Evolutionary conservation across 78 protist genomes (phyloP), one percentile per base, ranked within the genome.

Genomic region (Protostelium mycophagum): DNA sequence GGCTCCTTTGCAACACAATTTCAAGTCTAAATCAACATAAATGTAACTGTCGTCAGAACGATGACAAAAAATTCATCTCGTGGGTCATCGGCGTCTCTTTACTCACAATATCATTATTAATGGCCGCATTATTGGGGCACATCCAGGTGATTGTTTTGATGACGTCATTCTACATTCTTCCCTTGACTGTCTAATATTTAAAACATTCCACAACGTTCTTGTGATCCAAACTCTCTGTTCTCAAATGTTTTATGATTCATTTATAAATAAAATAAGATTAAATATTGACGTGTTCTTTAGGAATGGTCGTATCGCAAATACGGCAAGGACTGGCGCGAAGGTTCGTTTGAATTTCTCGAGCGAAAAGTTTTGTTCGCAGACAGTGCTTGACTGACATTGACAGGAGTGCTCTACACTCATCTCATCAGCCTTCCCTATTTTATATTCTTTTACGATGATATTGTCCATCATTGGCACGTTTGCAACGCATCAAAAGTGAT

Each of bases 341-440:
- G 73, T 51, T 5, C 5, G 5, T 51, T 51, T 51, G 31, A 16
- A 51, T 51, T 25, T 51, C 16, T 51, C 73, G 73, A n/a, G 86
- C 1, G 86, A 84, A 28, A 84, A 28, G 86, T 5, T 51, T 5
- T 25, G 5, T 51, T 51, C 16, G 31, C 31, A 51, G 5, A 51
- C 16, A 25, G 5, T 16, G 73, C 16, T 51, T 16, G 73, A 51
- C 73, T 51, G 31, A 51, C 31, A 51, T 5, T 51, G 73, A 51
- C 73, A 51, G 73, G 73, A 25, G 73, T 51, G 16, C 73, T 51
- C 31, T 51, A 51, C 73, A 51, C 73, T 51, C 73, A 51, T 51
- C 73, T 51, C 31, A 5, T 51, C 31, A 51, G 73, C 16, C 85
- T 92, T 39, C 94, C 94, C 85, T 89, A 90, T 29, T 92, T 92